phyloP scores from a whole-genome alignment of 2,329 filamentous ascomycete species.

The Massarina eburnea region DNA sequence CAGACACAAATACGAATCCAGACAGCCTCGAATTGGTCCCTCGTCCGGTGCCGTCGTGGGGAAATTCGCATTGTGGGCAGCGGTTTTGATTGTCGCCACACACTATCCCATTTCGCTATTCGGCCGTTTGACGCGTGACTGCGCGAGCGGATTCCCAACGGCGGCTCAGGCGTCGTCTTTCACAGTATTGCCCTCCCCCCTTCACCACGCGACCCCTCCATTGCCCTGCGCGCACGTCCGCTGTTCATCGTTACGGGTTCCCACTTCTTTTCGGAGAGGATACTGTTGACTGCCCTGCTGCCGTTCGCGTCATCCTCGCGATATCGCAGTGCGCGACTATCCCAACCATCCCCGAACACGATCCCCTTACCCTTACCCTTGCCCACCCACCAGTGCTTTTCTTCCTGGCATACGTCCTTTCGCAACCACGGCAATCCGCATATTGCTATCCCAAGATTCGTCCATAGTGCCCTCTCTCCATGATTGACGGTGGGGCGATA shows the following conservation, averaged over 20 bases:
- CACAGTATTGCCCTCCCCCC: not conserved
- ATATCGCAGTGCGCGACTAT: constrained; percentile 3
- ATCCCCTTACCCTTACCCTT: constrained; percentile 10
- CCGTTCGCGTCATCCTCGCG: constrained; percentile 21
- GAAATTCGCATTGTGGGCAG: too few relatives aligned
- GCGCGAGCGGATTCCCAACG: not conserved
- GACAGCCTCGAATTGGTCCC: too few relatives aligned
- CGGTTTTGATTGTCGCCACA: not conserved
- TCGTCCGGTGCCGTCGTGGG: too few relatives aligned
- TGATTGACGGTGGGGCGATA: constrained; percentile 11
- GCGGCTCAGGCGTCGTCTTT: not conserved
- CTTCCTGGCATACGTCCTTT: constrained; percentile 4
- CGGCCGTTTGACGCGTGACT: not conserved
- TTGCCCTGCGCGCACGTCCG: constrained; percentile 2
- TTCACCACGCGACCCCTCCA: constrained; percentile 7
- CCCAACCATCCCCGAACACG: constrained; percentile 16
- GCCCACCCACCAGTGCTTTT: constrained; percentile 12
- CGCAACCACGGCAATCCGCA: constrained; percentile 3
- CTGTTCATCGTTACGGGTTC: not conserved
- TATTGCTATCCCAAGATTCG: not conserved
- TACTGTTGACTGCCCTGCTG: constrained; percentile 2
- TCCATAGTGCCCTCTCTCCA: constrained; percentile 7
- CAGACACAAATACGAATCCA: too few relatives aligned
- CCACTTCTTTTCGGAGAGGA: not conserved
- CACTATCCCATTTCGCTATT: not conserved